A percentile compares a stretch with the other conserved stretches of the same genome.
phyloP scores from a whole-genome alignment of 805 yeast genomes.

The Kurtzmaniella fragi region DNA sequence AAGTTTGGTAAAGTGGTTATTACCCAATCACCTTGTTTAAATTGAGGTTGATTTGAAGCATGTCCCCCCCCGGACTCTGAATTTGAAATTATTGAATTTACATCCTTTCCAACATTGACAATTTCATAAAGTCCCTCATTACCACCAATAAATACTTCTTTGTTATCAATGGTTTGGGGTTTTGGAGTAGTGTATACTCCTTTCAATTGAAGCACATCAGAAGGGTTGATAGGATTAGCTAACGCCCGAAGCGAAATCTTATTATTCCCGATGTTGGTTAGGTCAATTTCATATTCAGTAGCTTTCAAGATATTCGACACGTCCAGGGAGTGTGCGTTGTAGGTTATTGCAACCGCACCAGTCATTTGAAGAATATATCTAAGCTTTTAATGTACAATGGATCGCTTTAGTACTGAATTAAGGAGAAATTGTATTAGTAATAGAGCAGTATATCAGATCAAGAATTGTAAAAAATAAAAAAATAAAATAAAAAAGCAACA shows the following conservation, averaged over 20 bases:
- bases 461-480: no score
- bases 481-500: no score
- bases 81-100: slow-evolving; percentile 9
- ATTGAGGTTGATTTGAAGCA: no score
- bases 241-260: slow-evolving; percentile 61
- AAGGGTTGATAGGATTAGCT: slow-evolving; percentile 86
- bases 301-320: slow-evolving; percentile 13
- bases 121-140: slow-evolving; percentile 86
- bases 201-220: slow-evolving; percentile 79
- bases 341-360: slow-evolving; percentile 23
- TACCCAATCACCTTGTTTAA: slow-evolving; percentile 74
- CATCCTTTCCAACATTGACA: slow-evolving; percentile 52
- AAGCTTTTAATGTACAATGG: no score
- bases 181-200: slow-evolving; percentile 76
- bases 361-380: slow-evolving; percentile 10
- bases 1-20: slow-evolving; percentile 66
- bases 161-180: slow-evolving; percentile 3
- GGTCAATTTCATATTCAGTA: slow-evolving; percentile 19
- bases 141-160: slow-evolving; percentile 74
- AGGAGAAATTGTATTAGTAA: no score
- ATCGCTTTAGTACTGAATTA: no score
- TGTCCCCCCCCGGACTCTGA: no score
- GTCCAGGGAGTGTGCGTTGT: slow-evolving; percentile 14
- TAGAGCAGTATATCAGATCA: no score
- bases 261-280: slow-evolving; percentile 12